A percentile compares a stretch with the other conserved stretches of the same genome.
Evolutionary conservation across 2,329 filamentous ascomycete genomes (phyloP).

Genomic region (Aspergillus neoniger): DNA sequence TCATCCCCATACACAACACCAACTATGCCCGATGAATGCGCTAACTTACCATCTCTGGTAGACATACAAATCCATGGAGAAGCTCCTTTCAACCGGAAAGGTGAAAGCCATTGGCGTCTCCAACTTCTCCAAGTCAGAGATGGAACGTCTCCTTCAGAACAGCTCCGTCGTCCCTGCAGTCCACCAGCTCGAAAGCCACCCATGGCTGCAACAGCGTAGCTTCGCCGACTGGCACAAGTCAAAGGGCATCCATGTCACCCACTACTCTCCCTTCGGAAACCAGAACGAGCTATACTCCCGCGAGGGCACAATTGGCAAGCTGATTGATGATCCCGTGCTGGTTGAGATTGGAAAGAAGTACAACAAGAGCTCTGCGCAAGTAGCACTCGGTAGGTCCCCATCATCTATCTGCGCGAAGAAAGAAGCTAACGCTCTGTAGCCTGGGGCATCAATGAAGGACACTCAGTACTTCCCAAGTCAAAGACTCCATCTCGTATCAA

Average conservation of each 20-base stretch:
- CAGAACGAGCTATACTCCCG: conserved; percentile 53
- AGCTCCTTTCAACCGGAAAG: conserved; percentile 44
- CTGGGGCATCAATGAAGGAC: conserved; percentile 56
- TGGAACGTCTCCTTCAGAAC: conserved; percentile 51
- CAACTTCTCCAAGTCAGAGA: conserved; percentile 53
- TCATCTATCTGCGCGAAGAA: not conserved
- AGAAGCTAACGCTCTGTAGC: conserved; percentile 34
- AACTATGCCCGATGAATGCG: not conserved
- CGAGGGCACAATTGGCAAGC: conserved; percentile 47
- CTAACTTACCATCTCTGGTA: conserved; percentile 13
- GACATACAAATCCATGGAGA: conserved; percentile 56
- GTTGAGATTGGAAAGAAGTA: conserved; percentile 56
- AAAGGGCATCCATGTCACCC: conserved; percentile 56
- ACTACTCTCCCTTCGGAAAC: conserved; percentile 59
- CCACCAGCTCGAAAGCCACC: conserved; percentile 57
- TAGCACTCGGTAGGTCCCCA: conserved; percentile 46
- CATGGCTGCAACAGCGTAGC: conserved; percentile 53
- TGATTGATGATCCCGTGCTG: conserved; percentile 56
- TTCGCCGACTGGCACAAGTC: conserved; percentile 54
- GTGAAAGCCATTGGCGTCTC: conserved; percentile 55
- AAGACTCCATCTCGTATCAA: conserved; percentile 49
- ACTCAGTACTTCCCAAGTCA: conserved; percentile 56
- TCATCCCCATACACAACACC: not conserved
- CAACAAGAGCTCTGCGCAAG: conserved; percentile 53
- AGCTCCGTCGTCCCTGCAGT: conserved; percentile 49